phyloP scores from a whole-genome alignment of 352 stramenopile species.

The Pythium dissotocum region DNA sequence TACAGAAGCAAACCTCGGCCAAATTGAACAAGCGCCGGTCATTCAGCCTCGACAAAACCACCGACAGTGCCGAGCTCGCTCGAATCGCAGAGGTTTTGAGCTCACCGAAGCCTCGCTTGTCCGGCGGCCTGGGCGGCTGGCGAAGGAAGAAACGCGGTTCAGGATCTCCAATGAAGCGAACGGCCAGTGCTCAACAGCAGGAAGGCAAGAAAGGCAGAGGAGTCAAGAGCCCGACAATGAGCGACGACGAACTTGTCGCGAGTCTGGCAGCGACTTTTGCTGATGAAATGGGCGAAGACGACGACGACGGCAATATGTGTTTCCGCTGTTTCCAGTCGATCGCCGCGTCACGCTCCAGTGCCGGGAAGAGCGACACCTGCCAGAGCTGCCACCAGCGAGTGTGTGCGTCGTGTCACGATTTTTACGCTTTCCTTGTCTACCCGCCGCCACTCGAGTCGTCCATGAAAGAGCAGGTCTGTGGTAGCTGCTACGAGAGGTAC shows the following conservation, averaged over 20 bases:
- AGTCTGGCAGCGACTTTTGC: not conserved
- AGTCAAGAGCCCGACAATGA: not conserved
- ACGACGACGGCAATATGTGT: slow-evolving; percentile 56
- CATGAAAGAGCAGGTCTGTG: slow-evolving; percentile 66
- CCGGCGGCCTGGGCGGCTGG: slow-evolving; percentile 10
- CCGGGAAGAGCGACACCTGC: slow-evolving; percentile 21
- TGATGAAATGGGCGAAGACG: slow-evolving; percentile 39
- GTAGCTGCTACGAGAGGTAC: slow-evolving; percentile 64
- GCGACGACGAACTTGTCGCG: slow-evolving; percentile 14
- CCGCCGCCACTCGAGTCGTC: slow-evolving; percentile 60
- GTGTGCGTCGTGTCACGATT: slow-evolving; percentile 52
- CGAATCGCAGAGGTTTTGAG: not conserved
- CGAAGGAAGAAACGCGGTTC: slow-evolving; percentile 19
- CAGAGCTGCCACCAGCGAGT: slow-evolving; percentile 71
- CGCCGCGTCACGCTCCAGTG: not conserved
- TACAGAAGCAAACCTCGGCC: slow-evolving; percentile 8
- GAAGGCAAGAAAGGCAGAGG: not conserved
- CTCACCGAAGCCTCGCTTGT: slow-evolving; percentile 11
- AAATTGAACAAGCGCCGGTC: slow-evolving; percentile 22
- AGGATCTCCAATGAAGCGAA: slow-evolving; percentile 1
- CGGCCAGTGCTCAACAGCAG: not conserved
- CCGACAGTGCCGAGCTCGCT: slow-evolving; percentile 1
- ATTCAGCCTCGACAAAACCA: slow-evolving; percentile 22
- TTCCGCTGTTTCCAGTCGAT: slow-evolving; percentile 58
- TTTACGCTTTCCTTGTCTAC: slow-evolving; percentile 73